A percentile compares a stretch with the other conserved stretches of the same genome.
Evolutionary conservation across 1,284 basidiomycete species (phyloP).

Genomic region (Singerocomus rubriflavus): DNA sequence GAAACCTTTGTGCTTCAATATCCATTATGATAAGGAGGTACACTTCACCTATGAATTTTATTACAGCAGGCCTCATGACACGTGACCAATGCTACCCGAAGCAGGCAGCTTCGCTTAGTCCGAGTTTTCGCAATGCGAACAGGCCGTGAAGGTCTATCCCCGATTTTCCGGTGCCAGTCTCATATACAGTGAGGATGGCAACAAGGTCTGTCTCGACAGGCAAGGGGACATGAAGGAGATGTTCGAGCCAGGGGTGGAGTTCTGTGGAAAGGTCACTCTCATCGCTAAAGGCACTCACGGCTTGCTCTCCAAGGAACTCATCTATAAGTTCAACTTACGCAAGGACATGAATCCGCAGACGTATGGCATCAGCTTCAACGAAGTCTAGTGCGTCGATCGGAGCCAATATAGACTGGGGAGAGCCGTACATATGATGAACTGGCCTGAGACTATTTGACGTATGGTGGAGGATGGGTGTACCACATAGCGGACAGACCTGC

Average conservation of each 20-base stretch:
- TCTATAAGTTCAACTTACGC: conserved; percentile 77
- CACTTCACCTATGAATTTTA: no score
- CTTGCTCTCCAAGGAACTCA: conserved; percentile 81
- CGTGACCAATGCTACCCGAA: no score
- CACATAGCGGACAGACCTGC: conserved; percentile 95
- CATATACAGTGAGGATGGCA: conserved; percentile 69
- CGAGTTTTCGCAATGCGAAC: no score
- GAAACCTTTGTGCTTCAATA: no score
- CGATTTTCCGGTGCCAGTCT: conserved; percentile 92
- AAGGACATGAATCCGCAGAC: conserved; percentile 88
- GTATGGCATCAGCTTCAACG: conserved; percentile 95
- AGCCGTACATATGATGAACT: conserved; percentile 92
- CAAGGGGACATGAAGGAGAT: conserved; percentile 78
- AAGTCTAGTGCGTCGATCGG: conserved; percentile 91
- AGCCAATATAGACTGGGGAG: conserved; percentile 80
- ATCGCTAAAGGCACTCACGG: conserved; percentile 97
- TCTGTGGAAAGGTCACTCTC: conserved; percentile 91
- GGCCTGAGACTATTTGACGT: conserved; percentile 88
- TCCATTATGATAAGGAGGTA: no score
- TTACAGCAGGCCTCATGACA: no score
- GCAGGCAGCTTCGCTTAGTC: no score
- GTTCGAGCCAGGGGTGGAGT: conserved; percentile 97
- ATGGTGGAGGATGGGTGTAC: conserved; percentile 94
- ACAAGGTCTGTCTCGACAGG: conserved; percentile 85
- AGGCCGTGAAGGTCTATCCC: conserved; percentile 87